Base-by-base conservation (phyloP, 1,284 basidiomycete species). In the Tremellales sp. region DNA sequence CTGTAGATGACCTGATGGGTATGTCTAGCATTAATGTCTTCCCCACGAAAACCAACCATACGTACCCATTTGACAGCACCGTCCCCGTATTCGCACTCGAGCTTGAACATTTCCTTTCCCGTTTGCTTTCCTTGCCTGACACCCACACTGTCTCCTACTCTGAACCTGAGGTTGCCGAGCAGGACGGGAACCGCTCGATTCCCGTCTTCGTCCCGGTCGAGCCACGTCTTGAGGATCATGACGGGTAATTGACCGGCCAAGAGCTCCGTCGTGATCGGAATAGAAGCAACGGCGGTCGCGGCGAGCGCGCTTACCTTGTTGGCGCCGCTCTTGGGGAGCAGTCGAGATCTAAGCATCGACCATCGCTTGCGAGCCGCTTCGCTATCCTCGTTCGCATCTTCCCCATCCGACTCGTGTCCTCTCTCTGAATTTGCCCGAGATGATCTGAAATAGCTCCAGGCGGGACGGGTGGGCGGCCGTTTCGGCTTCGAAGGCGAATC, bases 81-180 rank as follows among this genome's bases (percentile, higher is more conserved):
- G 57, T 95, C 92, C 1, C 90, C 94, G 65, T 98, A 97, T 72
- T 95, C 89, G 72, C 93, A 94, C 71, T 80, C 71, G 31, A 73
- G 57, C 54, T 72, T 69, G 62, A 70, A 73, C 58, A 72, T 66
- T 47, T 72, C 71, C 37, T 66, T 61, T 0, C 70, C 69, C 8
- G 65, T 63, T 40, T 64, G 53, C 18, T 54, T 45, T 1, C 59
- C 61, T 16, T 56, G 51, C 12, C 53, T 54, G 18, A 70, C 36
- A 1, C 62, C 63, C 3, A 71, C 66, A 45, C 63, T 67, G 48
- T 73, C 70, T 13, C 68, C 66, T 5, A 73, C 68, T 22, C 70
- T 62, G 50, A 73, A 72, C 39, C 67, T 57, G 29, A 73, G 38
- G 52, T 69, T 72, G 2, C 70, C 70, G 53, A 97, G 79, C 22